Base-by-base conservation (phyloP, 192 early-diverging fungal species). In the Mortierella claussenii region DNA sequence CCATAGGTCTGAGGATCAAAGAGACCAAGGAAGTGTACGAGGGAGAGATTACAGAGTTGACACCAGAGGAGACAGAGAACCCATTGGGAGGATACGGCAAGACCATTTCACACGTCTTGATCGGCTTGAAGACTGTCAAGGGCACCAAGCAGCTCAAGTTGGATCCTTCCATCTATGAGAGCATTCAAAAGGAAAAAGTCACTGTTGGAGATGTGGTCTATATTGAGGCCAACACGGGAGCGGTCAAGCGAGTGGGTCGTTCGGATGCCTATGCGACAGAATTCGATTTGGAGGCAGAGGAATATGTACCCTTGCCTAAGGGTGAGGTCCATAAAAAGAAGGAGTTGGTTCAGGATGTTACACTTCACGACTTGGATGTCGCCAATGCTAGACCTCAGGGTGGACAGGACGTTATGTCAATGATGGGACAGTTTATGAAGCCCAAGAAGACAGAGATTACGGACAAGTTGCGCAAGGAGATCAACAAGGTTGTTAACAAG, bases 391-490 rank as follows among this genome's bases (percentile, higher is more conserved):
- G 92, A 55, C 96, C 97, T 27, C 94, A 97, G 88, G 96, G 98
- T 23, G 96, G 96, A 11, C 95, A 97, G 82, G 98, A 99, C 76
- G 97, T 97, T 54, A 92, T 98, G 79, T 97, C 96, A 28, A 94
- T 98, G 91, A 97, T 99, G 95, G 92, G 94, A 63, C 96, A 97
- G 79, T 86, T 99, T 68, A 90, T 96, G 87, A 99, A 99, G 85
- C 98, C 98, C 8, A 95, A 95, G 78, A 99, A 99, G 85, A 99
- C 98, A 1, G 98, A 99, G 81, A 97, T 99, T 69, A 99, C 96
- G 13, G 96, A 98, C 61, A 98, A 99, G 80, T 84, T 99, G 64
- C 89, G 98, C 65, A 89, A 93, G 81, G 96, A 98, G 81, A 96
- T 99, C 87, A 98, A 99, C 89, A 97, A 97, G 76, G 95, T 95